Evolutionary conservation across 1,139 yeast species (phyloP).

Genomic region (Magnusiomyces clavatus): DNA sequence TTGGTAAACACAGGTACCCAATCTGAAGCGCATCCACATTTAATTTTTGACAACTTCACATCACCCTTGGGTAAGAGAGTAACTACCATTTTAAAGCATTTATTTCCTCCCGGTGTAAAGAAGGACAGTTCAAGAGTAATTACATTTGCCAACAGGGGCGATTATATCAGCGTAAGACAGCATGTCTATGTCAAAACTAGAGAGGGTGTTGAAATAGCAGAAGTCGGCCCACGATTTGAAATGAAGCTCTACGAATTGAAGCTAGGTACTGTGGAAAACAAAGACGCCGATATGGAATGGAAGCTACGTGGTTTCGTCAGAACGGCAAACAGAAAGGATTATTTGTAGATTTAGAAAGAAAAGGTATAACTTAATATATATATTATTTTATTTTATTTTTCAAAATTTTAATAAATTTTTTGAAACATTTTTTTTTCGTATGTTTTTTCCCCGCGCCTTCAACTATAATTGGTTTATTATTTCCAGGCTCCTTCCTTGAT

Average conservation of each 20-base stretch:
- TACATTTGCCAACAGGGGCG: slow-evolving; percentile 84
- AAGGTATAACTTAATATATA: too few species aligned
- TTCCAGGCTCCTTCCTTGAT: too few species aligned
- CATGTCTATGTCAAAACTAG: slow-evolving; percentile 87
- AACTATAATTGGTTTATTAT: too few species aligned
- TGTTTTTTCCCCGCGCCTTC: too few species aligned
- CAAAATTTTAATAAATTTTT: too few species aligned
- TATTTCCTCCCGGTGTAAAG: slow-evolving; percentile 97
- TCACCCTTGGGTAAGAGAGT: slow-evolving; percentile 79
- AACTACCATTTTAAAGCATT: slow-evolving; percentile 69
- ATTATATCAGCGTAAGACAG: slow-evolving; percentile 87
- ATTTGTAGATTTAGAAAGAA: slow-evolving; percentile 36
- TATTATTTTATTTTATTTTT: too few species aligned
- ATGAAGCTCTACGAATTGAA: slow-evolving; percentile 85
- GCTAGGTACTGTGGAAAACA: slow-evolving; percentile 86
- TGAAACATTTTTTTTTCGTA: too few species aligned
- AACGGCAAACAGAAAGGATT: slow-evolving; percentile 92
- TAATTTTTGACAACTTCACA: slow-evolving; percentile 87
- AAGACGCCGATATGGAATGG: slow-evolving; percentile 99
- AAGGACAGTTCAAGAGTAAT: slow-evolving; percentile 81
- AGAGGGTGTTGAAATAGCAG: slow-evolving; percentile 84
- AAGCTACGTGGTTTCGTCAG: slow-evolving; percentile 84
- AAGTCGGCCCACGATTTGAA: slow-evolving; percentile 97
- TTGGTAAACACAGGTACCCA: slow-evolving; percentile 72
- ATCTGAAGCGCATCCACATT: slow-evolving; percentile 88